Evolutionary conservation across 2,329 filamentous ascomycete species (phyloP).

Genomic region (Botrytis sinoallii): DNA sequence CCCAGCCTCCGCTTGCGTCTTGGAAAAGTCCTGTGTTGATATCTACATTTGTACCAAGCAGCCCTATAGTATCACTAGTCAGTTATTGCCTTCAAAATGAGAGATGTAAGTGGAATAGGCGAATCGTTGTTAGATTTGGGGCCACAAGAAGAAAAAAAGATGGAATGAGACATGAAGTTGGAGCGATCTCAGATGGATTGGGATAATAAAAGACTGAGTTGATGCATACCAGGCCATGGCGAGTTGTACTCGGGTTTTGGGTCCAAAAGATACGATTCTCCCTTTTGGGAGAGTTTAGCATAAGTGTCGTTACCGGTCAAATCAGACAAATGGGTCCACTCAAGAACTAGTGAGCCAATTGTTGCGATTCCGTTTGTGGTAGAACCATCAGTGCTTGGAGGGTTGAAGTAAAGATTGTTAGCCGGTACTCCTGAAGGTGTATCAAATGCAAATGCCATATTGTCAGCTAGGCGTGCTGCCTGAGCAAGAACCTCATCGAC

Average conservation of each 20-base stretch:
- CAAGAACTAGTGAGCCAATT: slow-evolving; percentile 73
- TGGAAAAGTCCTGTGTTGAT: slow-evolving; percentile 64
- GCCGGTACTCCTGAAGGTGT: slow-evolving; percentile 72
- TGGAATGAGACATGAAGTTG: neutral
- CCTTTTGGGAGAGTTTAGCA: slow-evolving; percentile 61
- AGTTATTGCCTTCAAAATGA: neutral
- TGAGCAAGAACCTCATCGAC: slow-evolving; percentile 64
- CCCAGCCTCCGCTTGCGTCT: slow-evolving; percentile 70
- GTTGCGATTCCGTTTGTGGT: slow-evolving; percentile 70
- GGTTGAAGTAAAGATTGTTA: slow-evolving; percentile 62
- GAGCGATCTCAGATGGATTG: neutral
- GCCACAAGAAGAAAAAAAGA: neutral
- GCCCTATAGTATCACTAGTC: slow-evolving; percentile 38
- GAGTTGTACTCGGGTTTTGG: slow-evolving; percentile 61
- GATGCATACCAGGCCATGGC: slow-evolving; percentile 59
- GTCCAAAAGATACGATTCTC: slow-evolving; percentile 65
- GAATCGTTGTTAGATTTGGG: no score
- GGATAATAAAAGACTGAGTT: neutral
- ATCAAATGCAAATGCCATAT: slow-evolving; percentile 73
- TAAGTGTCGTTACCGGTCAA: slow-evolving; percentile 67
- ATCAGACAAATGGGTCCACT: slow-evolving; percentile 80
- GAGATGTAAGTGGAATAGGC: neutral
- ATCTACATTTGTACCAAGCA: slow-evolving; percentile 67
- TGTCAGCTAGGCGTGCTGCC: slow-evolving; percentile 65
- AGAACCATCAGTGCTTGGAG: slow-evolving; percentile 48